These are phyloP conservation scores for Patellifolia procumbens DNA, from an alignment of 179 eudicot species.

Conservation along the genomic window DNA sequence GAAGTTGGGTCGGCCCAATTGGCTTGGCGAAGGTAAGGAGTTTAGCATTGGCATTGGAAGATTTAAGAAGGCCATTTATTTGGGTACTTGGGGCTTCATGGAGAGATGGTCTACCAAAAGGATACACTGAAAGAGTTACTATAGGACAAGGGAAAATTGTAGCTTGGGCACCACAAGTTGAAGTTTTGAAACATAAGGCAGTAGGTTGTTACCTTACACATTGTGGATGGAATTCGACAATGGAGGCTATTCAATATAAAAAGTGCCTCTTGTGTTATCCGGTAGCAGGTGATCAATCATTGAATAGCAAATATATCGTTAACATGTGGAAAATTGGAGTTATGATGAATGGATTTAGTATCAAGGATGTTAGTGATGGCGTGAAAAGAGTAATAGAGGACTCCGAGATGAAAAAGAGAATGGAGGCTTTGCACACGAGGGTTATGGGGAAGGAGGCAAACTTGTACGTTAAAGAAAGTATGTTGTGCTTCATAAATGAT, in stretches of 20 bases:
- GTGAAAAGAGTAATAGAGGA: slow-evolving; percentile 45
- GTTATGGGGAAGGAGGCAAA: slow-evolving; percentile 54
- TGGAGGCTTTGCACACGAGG: slow-evolving; percentile 38
- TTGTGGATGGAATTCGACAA: slow-evolving; percentile 90
- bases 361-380: slow-evolving; percentile 39
- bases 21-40: slow-evolving; percentile 47
- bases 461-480: slow-evolving; percentile 26
- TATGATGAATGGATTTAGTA: slow-evolving; percentile 42
- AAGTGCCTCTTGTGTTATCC: slow-evolving; percentile 64
- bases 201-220: slow-evolving; percentile 81
- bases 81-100: slow-evolving; percentile 73
- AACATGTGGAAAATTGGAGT: slow-evolving; percentile 66
- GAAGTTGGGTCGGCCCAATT: slow-evolving; percentile 89
- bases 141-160: slow-evolving; percentile 52
- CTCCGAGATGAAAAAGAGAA: slow-evolving; percentile 37
- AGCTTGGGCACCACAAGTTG: slow-evolving; percentile 83
- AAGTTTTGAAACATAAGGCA: slow-evolving; percentile 54
- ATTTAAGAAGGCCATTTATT: slow-evolving; percentile 51
- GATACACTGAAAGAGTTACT: slow-evolving; percentile 44
- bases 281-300: slow-evolving; percentile 73
- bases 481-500: slow-evolving; percentile 40
- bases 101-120: slow-evolving; percentile 63
- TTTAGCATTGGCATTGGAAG: slow-evolving; percentile 65
- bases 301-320: slow-evolving; percentile 66
- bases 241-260: slow-evolving; percentile 66